Evolutionary conservation across 352 stramenopile species (phyloP).

Genomic region (Globisporangium uncinulatum): DNA sequence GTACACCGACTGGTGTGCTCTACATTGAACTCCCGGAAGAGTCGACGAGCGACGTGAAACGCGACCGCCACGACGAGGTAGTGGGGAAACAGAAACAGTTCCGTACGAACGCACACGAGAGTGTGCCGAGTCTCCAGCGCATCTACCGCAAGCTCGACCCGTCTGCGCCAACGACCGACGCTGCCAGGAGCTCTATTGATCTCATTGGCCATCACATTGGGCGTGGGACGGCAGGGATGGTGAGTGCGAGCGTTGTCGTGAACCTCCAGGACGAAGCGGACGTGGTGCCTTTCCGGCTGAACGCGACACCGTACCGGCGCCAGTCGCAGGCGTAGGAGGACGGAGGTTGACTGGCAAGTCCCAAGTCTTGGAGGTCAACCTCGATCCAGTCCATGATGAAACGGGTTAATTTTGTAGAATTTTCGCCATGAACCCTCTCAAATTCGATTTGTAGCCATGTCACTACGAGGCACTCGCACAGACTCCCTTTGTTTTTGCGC

Average conservation of each 20-base stretch:
- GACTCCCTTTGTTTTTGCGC: too few relatives aligned
- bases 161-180: background rate
- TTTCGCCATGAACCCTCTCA: background rate
- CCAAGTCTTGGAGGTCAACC: background rate
- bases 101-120: conserved; percentile 5
- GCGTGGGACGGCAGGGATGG: too few relatives aligned
- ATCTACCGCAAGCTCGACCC: conserved; percentile 10
- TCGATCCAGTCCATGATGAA: background rate
- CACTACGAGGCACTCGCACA: background rate
- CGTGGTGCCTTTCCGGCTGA: conserved; percentile 2
- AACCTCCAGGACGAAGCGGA: conserved; percentile 7
- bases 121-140: conserved; percentile 4
- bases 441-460: background rate
- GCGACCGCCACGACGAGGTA: background rate
- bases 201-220: conserved; percentile 2
- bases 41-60: conserved; percentile 9
- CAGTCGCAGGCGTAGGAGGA: conserved; percentile 8
- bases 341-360: background rate
- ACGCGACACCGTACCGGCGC: background rate
- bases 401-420: background rate
- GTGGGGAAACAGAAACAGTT: conserved; percentile 4
- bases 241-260: conserved; percentile 2
- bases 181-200: conserved; percentile 2
- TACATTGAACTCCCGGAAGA: conserved; percentile 18
- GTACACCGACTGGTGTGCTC: conserved; percentile 12